Evolutionary conservation across 1,284 basidiomycete species (phyloP).

Genomic region (Ceratobasidium theobromae): DNA sequence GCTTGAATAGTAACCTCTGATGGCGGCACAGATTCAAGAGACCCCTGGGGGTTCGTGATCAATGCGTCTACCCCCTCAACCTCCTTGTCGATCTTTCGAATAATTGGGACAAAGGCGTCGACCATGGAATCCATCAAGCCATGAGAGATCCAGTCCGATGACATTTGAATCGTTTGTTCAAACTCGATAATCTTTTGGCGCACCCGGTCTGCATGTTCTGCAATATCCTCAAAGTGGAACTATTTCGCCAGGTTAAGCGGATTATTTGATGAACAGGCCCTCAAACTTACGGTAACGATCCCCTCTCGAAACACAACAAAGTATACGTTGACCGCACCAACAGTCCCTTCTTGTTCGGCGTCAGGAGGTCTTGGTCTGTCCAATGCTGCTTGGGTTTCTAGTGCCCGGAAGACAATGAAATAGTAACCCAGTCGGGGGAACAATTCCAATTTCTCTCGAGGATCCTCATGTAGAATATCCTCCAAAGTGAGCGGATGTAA

Average conservation of each 20-base stretch:
- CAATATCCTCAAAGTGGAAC: slow-evolving; percentile 94
- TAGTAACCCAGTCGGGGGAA: slow-evolving; percentile 92
- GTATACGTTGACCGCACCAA: slow-evolving; percentile 86
- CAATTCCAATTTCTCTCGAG: slow-evolving; percentile 88
- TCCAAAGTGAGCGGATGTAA: slow-evolving; percentile 93
- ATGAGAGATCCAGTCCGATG: slow-evolving; percentile 94
- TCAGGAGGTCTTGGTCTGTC: slow-evolving; percentile 35
- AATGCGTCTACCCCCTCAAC: slow-evolving; percentile 76
- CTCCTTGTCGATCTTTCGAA: slow-evolving; percentile 82
- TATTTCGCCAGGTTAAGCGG: slow-evolving; percentile 41
- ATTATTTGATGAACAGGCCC: background rate
- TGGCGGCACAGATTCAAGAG: background rate
- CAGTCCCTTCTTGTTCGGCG: slow-evolving; percentile 47
- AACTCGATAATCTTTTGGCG: slow-evolving; percentile 65
- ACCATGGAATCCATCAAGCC: slow-evolving; percentile 92
- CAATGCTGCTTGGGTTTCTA: slow-evolving; percentile 51
- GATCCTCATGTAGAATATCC: slow-evolving; percentile 93
- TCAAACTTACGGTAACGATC: slow-evolving; percentile 72
- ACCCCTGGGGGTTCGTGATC: slow-evolving; percentile 49
- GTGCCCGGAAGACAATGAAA: slow-evolving; percentile 85
- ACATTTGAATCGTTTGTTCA: slow-evolving; percentile 61
- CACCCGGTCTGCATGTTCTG: slow-evolving; percentile 82
- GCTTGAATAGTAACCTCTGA: slow-evolving; percentile 26
- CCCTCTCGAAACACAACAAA: slow-evolving; percentile 89
- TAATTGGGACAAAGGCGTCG: slow-evolving; percentile 89